Percentiles rank a stretch among this genome's conserved stretches.
These are phyloP conservation scores for Citrus australasica DNA, from an alignment of 345 rosid genomes.

Conservation along the genomic window DNA sequence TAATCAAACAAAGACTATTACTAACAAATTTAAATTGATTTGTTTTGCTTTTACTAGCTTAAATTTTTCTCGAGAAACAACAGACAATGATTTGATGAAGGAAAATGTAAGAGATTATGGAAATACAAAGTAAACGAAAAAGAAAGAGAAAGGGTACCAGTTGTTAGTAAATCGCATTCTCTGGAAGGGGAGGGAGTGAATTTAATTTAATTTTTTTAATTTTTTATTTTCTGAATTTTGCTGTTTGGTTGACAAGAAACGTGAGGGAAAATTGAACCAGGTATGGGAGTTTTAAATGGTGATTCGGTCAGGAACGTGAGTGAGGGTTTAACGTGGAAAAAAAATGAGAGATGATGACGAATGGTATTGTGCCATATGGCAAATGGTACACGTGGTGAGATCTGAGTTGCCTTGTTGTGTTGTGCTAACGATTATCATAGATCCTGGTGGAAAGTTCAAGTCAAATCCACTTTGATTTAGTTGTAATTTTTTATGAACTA, in stretches of 20 bases:
- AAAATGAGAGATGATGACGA: neutral
- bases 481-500: too few species aligned
- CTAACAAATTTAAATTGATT: neutral
- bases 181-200: neutral
- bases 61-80: neutral
- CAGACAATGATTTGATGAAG: neutral
- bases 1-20: neutral
- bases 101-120: neutral
- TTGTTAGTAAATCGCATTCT: slow-evolving; percentile 22
- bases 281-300: neutral
- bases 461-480: neutral
- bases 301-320: neutral
- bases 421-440: slow-evolving; percentile 10
- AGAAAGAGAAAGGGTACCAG: slow-evolving; percentile 9
- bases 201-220: neutral
- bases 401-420: slow-evolving; percentile 18
- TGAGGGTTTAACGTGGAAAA: neutral
- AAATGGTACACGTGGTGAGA: slow-evolving; percentile 20
- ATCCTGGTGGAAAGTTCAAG: neutral
- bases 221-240: neutral
- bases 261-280: neutral
- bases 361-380: slow-evolving; percentile 13
- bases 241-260: slow-evolving; percentile 6
- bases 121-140: neutral
- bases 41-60: neutral